phyloP scores from a whole-genome alignment of 116 monocot species.

The Iris pallida region DNA sequence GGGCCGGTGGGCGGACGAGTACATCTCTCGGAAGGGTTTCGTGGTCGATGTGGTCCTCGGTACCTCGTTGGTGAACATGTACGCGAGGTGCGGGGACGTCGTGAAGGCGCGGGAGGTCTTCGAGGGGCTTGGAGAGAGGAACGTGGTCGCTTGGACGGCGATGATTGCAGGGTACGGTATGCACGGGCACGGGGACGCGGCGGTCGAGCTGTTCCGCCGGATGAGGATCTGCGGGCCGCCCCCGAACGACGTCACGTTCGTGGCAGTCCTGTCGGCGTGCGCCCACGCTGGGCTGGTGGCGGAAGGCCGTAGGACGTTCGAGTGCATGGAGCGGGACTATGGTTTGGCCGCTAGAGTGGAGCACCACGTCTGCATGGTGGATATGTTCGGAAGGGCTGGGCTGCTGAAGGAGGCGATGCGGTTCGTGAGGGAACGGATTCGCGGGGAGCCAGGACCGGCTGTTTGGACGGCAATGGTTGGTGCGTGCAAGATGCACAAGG shows the following conservation, averaged over 20 bases:
- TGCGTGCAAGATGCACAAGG: conserved; percentile 65
- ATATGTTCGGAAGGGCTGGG: conserved; percentile 61
- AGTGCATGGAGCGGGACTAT: conserved; percentile 43
- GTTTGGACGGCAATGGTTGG: conserved; percentile 67
- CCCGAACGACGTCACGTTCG: conserved; percentile 60
- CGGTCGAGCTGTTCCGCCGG: conserved; percentile 36
- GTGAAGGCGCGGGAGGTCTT: conserved; percentile 45
- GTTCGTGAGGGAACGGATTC: conserved; percentile 30
- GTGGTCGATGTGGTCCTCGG: conserved; percentile 37
- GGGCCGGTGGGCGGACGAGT: conserved; percentile 41
- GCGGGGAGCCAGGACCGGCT: conserved; percentile 37
- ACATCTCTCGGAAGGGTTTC: conserved; percentile 19
- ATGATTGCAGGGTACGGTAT: conserved; percentile 73
- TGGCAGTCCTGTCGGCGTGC: conserved; percentile 57
- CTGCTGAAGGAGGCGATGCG: conserved; percentile 36
- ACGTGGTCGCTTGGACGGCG: conserved; percentile 59
- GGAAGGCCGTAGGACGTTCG: conserved; percentile 35
- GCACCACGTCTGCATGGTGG: conserved; percentile 72
- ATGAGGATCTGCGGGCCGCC: conserved; percentile 27
- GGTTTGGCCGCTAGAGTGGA: conserved; percentile 40
- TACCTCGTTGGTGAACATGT: conserved; percentile 57
- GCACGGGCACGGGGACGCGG: conserved; percentile 48
- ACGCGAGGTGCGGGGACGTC: conserved; percentile 54
- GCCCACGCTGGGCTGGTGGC: conserved; percentile 54
- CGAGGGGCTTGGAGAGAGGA: conserved; percentile 32